Conservation (phyloP, 208 protist genomes). For the Leishmania gerbilli region DNA sequence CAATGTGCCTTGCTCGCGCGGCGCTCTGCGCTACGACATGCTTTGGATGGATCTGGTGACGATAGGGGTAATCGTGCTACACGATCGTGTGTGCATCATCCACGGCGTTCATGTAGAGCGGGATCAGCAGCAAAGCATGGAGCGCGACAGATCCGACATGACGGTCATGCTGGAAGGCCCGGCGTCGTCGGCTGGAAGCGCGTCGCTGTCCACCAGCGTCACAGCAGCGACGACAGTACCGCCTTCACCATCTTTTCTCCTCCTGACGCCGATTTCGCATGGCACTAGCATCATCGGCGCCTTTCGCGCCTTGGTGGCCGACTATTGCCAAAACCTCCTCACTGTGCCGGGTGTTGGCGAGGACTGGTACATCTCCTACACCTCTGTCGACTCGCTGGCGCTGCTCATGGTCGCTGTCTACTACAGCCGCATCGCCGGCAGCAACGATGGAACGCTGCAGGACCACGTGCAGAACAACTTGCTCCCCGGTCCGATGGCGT, state of each 20-base stretch:
- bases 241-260: neutral
- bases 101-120: slow-evolving; percentile 25
- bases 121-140: neutral
- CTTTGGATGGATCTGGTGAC: slow-evolving; percentile 28
- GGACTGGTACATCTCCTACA: slow-evolving; percentile 73
- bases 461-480: slow-evolving; percentile 75
- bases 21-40: slow-evolving; percentile 18
- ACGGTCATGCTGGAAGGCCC: neutral
- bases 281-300: neutral
- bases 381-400: slow-evolving; percentile 47
- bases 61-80: slow-evolving; percentile 18
- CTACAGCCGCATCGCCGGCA: slow-evolving; percentile 58
- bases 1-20: slow-evolving; percentile 4
- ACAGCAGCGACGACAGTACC: neutral
- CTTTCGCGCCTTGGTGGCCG: neutral
- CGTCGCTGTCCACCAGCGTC: slow-evolving; percentile 26
- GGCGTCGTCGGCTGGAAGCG: neutral
- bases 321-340: slow-evolving; percentile 42
- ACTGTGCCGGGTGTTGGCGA: slow-evolving; percentile 45
- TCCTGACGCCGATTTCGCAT: neutral
- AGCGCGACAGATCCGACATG: neutral
- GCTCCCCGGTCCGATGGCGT: slow-evolving; percentile 69
- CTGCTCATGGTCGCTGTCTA: slow-evolving; percentile 52
- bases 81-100: slow-evolving; percentile 23
- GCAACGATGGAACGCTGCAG: slow-evolving; percentile 41